A percentile compares a stretch with the other conserved stretches of the same genome.
Evolutionary conservation across 352 stramenopile genomes (phyloP).

Genomic region (Pythium scleroteichum): DNA sequence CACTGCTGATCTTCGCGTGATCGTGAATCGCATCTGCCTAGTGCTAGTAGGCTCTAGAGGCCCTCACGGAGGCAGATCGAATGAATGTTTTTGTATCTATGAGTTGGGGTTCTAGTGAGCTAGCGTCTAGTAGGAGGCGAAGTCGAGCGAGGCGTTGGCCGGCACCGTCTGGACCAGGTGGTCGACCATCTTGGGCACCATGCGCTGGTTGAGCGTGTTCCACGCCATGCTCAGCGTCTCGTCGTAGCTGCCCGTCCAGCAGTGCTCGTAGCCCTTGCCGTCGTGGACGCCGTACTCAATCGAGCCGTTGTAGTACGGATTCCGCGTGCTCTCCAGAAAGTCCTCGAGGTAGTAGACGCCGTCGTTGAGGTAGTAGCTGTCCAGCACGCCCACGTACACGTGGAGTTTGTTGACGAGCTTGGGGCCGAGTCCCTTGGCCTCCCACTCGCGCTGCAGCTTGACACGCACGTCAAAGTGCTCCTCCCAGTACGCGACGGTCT

Average conservation of each 20-base stretch:
- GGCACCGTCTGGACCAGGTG: slow-evolving; percentile 56
- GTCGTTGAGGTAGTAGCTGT: slow-evolving; percentile 82
- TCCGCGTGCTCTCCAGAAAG: slow-evolving; percentile 55
- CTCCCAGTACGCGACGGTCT: slow-evolving; percentile 68
- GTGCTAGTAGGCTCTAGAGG: no score
- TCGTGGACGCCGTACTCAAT: slow-evolving; percentile 71
- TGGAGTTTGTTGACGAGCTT: slow-evolving; percentile 80
- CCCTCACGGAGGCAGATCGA: no score
- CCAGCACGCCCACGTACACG: slow-evolving; percentile 70
- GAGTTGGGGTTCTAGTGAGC: no score
- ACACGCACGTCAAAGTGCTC: slow-evolving; percentile 63
- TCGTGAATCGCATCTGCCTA: neutral
- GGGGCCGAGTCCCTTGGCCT: slow-evolving; percentile 39
- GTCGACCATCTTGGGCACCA: slow-evolving; percentile 64
- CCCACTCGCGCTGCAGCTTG: slow-evolving; percentile 72
- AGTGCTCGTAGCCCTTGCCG: slow-evolving; percentile 73
- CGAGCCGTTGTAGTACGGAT: slow-evolving; percentile 72
- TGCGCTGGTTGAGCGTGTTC: slow-evolving; percentile 77
- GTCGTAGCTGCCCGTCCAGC: slow-evolving; percentile 74
- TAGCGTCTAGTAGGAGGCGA: slow-evolving; percentile 44
- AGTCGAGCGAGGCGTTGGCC: slow-evolving; percentile 46
- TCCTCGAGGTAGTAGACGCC: slow-evolving; percentile 69
- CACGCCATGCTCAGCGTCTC: slow-evolving; percentile 67
- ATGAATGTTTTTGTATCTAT: no score
- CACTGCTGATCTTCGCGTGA: neutral